phyloP scores from a whole-genome alignment of 257 asterid genomes.

The Fraxinus americana region DNA sequence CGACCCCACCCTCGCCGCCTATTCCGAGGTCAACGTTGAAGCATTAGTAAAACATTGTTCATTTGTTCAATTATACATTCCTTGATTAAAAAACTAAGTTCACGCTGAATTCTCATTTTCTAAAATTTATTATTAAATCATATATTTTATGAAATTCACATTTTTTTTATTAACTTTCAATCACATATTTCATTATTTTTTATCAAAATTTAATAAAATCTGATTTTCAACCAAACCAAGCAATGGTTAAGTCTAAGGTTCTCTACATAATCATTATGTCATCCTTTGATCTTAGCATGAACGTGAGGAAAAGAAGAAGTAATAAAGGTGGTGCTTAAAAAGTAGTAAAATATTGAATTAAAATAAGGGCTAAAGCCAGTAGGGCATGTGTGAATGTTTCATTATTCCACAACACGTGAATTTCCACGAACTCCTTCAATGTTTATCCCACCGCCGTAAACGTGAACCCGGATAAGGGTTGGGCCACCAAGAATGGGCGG shows the following conservation, averaged over 20 bases:
- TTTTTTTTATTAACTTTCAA: too few species aligned
- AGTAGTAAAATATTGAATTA: background rate
- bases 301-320: background rate
- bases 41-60: background rate
- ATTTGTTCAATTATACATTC: background rate
- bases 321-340: background rate
- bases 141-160: too few species aligned
- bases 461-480: conserved; percentile 14
- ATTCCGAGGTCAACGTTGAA: background rate
- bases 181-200: too few species aligned
- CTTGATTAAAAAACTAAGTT: background rate
- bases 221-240: too few species aligned
- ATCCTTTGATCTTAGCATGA: conserved; percentile 24
- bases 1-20: too few species aligned
- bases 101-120: too few species aligned
- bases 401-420: conserved; percentile 33
- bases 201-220: too few species aligned
- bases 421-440: background rate
- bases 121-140: too few species aligned
- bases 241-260: background rate
- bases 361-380: background rate
- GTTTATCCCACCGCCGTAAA: conserved; percentile 11
- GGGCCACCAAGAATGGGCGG: conserved; percentile 25
- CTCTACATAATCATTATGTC: conserved; percentile 27
- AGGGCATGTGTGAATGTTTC: conserved; percentile 41